Base-by-base conservation (phyloP, 2,329 filamentous ascomycete species). In the Calycina marina region DNA sequence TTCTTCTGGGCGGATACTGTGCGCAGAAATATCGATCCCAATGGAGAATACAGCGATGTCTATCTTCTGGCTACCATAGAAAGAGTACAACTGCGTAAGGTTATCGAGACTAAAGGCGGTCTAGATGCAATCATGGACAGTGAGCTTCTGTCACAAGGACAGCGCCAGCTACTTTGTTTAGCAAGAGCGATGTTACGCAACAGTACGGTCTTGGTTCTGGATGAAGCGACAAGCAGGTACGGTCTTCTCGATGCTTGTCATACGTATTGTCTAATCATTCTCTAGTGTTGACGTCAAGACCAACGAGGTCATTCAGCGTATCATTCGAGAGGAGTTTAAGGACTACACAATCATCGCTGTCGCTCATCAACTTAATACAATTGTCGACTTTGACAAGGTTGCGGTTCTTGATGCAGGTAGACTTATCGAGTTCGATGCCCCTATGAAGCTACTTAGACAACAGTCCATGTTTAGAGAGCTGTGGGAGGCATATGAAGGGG, bases 101-200 rank as follows among this genome's bases (percentile, higher is more conserved):
- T 29, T 5, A 25, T 42, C 15, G 12, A 18, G 6, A 12, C 10
- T 10, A 32, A 25, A 5, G 40, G 41, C 11, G 40, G 41, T 4
- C 27, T 44, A 6, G 37, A 40, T 27, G 22, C 32, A 6, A 9
- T 25, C 3, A 59, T 75, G 41, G 54, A 56, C 8, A 54, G 60
- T 2, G 57, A 65, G 4, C 90, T 85, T 0, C 85, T 94, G 55
- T 64, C 59, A 0, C 57, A 62, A 25, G 64, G 65, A 2, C 58
- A 69, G 40, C 49, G 52, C 30, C 66, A 69, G 44, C 45, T 69
- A 0, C 60, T 69, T 34, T 58, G 56, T 14, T 49, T 69, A 9
- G 64, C 62, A 0, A 52, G 66, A 4, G 58, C 62, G 0, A 51
- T 67, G 4, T 38, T 66, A 6, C 44, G 50, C 2, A 49, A 50